Percentiles rank a stretch among this genome's conserved stretches.
These are phyloP conservation scores for baker's yeast (Saccharomyces cerevisiae) DNA, from an alignment of 805 yeast genomes.

Conservation along the genomic window DNA sequence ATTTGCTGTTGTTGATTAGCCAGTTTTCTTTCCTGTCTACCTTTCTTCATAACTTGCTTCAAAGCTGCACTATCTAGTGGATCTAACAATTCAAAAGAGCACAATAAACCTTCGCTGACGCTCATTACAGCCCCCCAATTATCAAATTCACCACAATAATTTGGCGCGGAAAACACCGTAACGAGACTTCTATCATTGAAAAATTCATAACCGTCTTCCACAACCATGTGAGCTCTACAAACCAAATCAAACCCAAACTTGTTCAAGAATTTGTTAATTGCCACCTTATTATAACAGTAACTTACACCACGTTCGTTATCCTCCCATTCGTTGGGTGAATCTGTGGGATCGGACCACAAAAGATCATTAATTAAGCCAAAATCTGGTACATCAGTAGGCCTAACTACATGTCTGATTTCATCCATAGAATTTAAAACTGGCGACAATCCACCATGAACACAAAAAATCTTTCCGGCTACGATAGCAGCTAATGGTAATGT, in stretches of 20 bases:
- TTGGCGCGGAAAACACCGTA: slow-evolving; percentile 76
- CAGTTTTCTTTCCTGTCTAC: slow-evolving; percentile 74
- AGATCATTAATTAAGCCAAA: slow-evolving; percentile 69
- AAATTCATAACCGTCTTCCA: slow-evolving; percentile 81
- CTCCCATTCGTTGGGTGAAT: slow-evolving; percentile 54
- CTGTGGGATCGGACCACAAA: slow-evolving; percentile 77
- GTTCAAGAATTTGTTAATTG: slow-evolving; percentile 60
- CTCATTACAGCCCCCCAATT: slow-evolving; percentile 99
- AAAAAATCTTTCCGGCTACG: slow-evolving; percentile 90
- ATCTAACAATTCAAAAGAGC: slow-evolving; percentile 87
- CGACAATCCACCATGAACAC: slow-evolving; percentile 78
- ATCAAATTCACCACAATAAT: slow-evolving; percentile 48
- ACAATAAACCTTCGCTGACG: slow-evolving; percentile 83
- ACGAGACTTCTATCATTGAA: slow-evolving; percentile 66
- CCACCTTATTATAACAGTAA: slow-evolving; percentile 64
- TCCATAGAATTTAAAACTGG: slow-evolving; percentile 58
- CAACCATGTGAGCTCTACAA: slow-evolving; percentile 84
- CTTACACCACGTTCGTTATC: slow-evolving; percentile 80
- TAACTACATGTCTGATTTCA: slow-evolving; percentile 60
- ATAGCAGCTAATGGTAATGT: slow-evolving; percentile 92
- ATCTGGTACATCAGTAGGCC: slow-evolving; percentile 83
- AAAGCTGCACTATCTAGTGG: slow-evolving; percentile 90
- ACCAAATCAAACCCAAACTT: slow-evolving; percentile 66
- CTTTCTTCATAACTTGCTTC: slow-evolving; percentile 89
- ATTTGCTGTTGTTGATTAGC: slow-evolving; percentile 36